These are phyloP conservation scores for Ogataea philodendri DNA, from an alignment of 805 yeast species.

Conservation along the genomic window DNA sequence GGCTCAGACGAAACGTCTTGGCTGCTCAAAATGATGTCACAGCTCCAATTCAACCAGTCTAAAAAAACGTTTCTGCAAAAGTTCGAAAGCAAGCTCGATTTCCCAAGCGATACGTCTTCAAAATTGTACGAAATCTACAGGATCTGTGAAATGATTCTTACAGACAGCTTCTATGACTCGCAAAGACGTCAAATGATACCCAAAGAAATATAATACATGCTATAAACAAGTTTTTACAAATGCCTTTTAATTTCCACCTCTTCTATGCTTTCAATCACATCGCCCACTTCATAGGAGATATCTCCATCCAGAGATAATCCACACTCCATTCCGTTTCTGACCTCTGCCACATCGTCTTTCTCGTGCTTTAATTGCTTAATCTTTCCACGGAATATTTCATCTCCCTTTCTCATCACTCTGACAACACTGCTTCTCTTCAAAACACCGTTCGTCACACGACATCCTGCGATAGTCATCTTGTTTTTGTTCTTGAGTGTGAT, in stretches of 20 bases:
- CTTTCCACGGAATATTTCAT: slow-evolving; percentile 37
- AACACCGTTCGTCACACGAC: slow-evolving; percentile 69
- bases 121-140: slow-evolving; percentile 2
- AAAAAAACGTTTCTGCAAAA: slow-evolving; percentile 18
- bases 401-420: slow-evolving; percentile 48
- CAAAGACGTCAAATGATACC: slow-evolving; percentile 12
- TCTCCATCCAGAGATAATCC: slow-evolving; percentile 65
- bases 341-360: slow-evolving; percentile 75
- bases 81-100: slow-evolving; percentile 3
- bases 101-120: slow-evolving; percentile 3
- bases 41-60: slow-evolving; percentile 28
- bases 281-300: slow-evolving; percentile 51
- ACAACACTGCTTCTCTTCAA: slow-evolving; percentile 54
- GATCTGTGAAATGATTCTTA: slow-evolving; percentile 5
- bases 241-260: slow-evolving; percentile 57
- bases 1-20: slow-evolving; percentile 9
- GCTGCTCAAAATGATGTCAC: slow-evolving; percentile 14
- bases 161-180: slow-evolving; percentile 17
- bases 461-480: slow-evolving; percentile 76
- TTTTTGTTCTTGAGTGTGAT: slow-evolving; percentile 58
- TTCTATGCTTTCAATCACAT: slow-evolving; percentile 70
- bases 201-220: slow-evolving; percentile 4
- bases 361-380: slow-evolving; percentile 75
- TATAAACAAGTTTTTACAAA: slow-evolving; percentile 30
- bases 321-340: slow-evolving; percentile 85